These are phyloP conservation scores for Venturia oleaginea DNA, from an alignment of 2,329 filamentous ascomycete genomes.

Conservation along the genomic window DNA sequence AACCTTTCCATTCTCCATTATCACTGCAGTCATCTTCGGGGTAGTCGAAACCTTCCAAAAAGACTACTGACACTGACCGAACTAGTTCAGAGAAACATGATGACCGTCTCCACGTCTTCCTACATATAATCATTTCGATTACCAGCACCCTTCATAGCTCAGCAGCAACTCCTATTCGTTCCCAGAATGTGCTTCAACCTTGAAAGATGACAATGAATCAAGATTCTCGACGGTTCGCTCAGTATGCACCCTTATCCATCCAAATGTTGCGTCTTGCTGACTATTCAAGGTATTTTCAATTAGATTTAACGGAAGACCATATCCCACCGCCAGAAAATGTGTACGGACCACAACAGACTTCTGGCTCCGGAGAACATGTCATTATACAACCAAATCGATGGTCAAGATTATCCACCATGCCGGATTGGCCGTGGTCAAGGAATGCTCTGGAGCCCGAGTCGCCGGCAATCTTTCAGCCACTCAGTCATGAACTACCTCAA, in stretches of 20 bases:
- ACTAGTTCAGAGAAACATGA: background rate
- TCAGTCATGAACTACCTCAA: background rate
- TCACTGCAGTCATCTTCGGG: background rate
- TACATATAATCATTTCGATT: background rate
- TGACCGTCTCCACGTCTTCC: background rate
- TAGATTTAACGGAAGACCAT: background rate
- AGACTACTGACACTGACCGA: background rate
- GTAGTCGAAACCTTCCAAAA: background rate
- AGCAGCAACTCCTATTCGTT: background rate
- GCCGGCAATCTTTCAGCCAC: background rate
- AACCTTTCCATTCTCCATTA: background rate
- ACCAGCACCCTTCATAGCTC: background rate
- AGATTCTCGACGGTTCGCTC: background rate
- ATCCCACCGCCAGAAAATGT: background rate
- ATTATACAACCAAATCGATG: background rate
- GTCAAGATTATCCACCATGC: background rate
- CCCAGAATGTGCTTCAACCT: too few relatives aligned
- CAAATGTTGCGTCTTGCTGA: background rate
- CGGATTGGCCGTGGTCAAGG: background rate
- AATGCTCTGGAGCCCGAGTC: background rate
- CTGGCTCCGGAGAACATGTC: background rate
- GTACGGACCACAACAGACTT: background rate
- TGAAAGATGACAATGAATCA: too few relatives aligned
- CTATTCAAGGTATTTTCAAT: background rate
- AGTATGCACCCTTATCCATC: background rate